These are phyloP conservation scores for Podospora didyma DNA, from an alignment of 495 filamentous ascomycete genomes.

Conservation along the genomic window DNA sequence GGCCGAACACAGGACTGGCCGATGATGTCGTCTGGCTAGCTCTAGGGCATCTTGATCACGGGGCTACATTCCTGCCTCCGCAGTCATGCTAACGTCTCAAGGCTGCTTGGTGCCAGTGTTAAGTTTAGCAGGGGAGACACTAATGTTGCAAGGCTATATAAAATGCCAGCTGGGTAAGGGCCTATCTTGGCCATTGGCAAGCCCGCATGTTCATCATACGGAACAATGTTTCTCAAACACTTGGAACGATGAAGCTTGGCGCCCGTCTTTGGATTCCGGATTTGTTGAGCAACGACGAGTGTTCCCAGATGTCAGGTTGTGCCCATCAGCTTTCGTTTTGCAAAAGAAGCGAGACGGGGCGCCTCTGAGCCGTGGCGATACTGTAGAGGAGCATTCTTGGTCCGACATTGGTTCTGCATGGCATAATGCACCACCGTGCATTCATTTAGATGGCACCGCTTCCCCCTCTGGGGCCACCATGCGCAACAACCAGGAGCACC, in stretches of 20 bases:
- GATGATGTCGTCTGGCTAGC: too few species aligned
- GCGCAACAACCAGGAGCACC: slow-evolving; percentile 2
- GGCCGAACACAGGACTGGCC: too few species aligned
- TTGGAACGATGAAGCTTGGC: not conserved
- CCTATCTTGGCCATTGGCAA: too few species aligned
- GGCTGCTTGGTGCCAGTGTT: too few species aligned
- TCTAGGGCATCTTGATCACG: too few species aligned
- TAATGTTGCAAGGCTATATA: too few species aligned
- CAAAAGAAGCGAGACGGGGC: not conserved
- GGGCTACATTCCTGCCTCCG: too few species aligned
- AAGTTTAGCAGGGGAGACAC: too few species aligned
- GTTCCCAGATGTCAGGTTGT: not conserved
- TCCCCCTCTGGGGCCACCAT: slow-evolving; percentile 1
- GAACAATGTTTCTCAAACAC: not conserved
- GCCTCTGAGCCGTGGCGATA: not conserved
- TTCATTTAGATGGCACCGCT: slow-evolving; percentile 15
- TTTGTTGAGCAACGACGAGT: not conserved
- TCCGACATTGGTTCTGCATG: slow-evolving; percentile 13
- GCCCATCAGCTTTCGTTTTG: not conserved
- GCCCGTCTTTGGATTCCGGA: not conserved
- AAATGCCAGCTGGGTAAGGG: too few species aligned
- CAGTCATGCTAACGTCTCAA: too few species aligned
- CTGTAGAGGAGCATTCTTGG: slow-evolving; percentile 1
- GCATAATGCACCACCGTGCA: slow-evolving; percentile 13
- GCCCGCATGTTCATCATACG: too few species aligned